These are phyloP conservation scores for Udeniomyces megalosporus DNA, from an alignment of 768 basidiomycete species.

Conservation along the genomic window DNA sequence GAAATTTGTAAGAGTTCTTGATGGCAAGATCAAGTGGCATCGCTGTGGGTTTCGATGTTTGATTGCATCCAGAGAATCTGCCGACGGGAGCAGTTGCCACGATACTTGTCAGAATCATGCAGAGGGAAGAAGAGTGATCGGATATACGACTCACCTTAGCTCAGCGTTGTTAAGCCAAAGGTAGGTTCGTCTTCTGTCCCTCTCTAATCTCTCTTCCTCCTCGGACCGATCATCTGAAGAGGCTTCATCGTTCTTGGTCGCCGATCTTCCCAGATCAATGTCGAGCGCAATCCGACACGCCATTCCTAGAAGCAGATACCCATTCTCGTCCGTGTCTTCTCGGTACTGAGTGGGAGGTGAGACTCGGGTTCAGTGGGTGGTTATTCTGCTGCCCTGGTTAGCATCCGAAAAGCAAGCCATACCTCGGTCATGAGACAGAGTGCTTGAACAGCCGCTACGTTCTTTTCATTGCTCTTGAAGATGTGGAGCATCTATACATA, in stretches of 20 bases:
- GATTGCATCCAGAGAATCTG: conserved; percentile 6
- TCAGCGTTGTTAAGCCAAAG: conserved; percentile 1
- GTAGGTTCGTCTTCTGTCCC: neutral
- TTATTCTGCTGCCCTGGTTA: neutral
- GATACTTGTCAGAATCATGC: neutral
- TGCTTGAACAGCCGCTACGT: neutral
- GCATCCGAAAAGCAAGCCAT: neutral
- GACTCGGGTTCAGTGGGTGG: neutral
- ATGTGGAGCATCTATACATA: neutral
- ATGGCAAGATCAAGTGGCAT: conserved; percentile 7
- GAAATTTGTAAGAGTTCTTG: neutral
- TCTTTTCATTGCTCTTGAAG: neutral
- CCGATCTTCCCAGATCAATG: neutral
- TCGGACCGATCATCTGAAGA: neutral
- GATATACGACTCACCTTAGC: neutral
- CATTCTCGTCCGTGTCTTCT: neutral
- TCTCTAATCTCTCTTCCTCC: neutral
- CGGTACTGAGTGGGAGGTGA: neutral
- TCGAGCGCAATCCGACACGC: conserved; percentile 1
- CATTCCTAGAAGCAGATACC: neutral
- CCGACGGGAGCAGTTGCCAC: neutral
- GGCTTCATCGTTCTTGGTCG: no score
- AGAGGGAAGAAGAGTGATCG: neutral
- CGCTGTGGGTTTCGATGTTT: conserved; percentile 4
- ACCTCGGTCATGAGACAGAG: neutral